Base-by-base conservation (phyloP, 228 moss, liverwort and hornwort genomes). In the Sphagnum fallax region DNA sequence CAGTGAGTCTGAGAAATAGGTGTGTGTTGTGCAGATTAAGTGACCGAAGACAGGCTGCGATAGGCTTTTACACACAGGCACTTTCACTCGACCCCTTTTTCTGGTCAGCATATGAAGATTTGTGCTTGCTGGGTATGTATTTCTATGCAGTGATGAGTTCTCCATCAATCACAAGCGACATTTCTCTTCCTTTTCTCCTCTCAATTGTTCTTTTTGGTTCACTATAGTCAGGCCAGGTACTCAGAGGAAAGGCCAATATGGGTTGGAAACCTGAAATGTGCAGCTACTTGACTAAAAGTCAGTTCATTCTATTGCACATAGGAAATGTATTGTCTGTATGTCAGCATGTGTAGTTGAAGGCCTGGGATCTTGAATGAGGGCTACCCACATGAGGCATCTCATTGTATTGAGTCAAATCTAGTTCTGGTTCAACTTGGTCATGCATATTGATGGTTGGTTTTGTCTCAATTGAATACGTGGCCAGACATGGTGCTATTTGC, bases 101-200 rank as follows among this genome's bases (percentile, higher is more conserved):
- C 13, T 98, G 98, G 98, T 84, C 91, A 59, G 98, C 98, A 4
- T 98, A 92, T 49, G 98, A 92, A 81, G 98, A 94, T 75, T 77
- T 98, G 48, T 98, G 98, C 67, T 65, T 80, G 50, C 86, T 98
- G 16, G 98, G 87, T 87, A 64, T 63, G 67, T 11, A 13, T 16
- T 57, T 57, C 8, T 8, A 8, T 8, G 55, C 55, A 8, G 55
- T 57, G 55, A 32, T 32, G 32, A 32, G 32, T 32, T 32, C 32
- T 32, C 32, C 32, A 32, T 32, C 32, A 32, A 49, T 49, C 49
- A 6, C 5, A 18, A 5, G 5, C 16, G 60, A 14, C 60, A 6
- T 16, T 14, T 61, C n/a, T 61, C 16, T 61, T 7, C 16, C n/a
- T 16, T 14, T 14, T 16, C 16, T 5, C 60, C 5, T 61, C 60